phyloP scores from a whole-genome alignment of 495 filamentous ascomycete species.

The Tuber melanosporum region DNA sequence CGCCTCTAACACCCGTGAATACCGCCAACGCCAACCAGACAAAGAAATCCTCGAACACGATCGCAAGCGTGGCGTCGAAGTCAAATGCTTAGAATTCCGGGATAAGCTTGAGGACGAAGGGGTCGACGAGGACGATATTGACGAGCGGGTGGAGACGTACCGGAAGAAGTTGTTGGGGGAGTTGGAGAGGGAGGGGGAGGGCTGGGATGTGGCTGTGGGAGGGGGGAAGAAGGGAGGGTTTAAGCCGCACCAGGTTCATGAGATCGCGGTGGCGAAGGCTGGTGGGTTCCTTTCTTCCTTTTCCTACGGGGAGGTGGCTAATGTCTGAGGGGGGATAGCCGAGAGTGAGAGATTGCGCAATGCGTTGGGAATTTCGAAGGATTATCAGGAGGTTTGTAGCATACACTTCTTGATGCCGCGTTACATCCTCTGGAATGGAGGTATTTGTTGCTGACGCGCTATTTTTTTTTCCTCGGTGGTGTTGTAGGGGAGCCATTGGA shows the following conservation, averaged over 20 bases:
- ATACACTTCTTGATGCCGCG: constrained; percentile 45
- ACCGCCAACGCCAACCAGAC: constrained; percentile 78
- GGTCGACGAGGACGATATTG: constrained; percentile 74
- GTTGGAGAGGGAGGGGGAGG: constrained; percentile 45
- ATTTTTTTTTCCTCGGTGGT: neutral
- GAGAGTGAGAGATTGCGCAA: constrained; percentile 85
- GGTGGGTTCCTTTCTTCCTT: constrained; percentile 20
- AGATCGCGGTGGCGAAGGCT: constrained; percentile 91
- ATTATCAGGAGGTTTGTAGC: constrained; percentile 65
- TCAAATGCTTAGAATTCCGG: constrained; percentile 82
- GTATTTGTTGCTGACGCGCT: neutral
- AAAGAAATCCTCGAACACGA: constrained; percentile 90
- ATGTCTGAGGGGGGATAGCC: constrained; percentile 43
- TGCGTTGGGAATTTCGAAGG: constrained; percentile 79
- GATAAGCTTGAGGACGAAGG: constrained; percentile 87
- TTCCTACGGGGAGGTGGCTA: neutral
- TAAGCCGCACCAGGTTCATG: constrained; percentile 92
- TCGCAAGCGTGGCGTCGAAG: constrained; percentile 76
- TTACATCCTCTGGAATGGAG: neutral
- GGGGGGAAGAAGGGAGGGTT: constrained; percentile 47
- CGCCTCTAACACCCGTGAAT: constrained; percentile 27
- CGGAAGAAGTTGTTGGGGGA: constrained; percentile 58
- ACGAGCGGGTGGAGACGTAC: constrained; percentile 57
- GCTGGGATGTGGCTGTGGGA: constrained; percentile 30
- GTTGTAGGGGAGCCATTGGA: constrained; percentile 58